Evolutionary conservation across 371 early-diverging fungal genomes (phyloP).

Genomic region (Mortierella sp.): DNA sequence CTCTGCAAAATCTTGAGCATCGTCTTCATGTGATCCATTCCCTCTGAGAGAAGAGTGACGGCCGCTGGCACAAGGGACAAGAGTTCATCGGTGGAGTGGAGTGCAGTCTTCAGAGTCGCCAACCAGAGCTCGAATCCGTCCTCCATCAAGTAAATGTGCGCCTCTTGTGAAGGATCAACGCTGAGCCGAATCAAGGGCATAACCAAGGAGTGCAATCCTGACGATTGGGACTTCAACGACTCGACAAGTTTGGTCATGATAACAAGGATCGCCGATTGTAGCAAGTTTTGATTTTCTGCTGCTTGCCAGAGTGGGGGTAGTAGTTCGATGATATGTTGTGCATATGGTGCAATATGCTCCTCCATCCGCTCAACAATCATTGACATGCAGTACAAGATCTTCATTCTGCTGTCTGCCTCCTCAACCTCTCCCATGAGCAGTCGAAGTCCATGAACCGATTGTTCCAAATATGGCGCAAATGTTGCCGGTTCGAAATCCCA

Average conservation of each 20-base stretch:
- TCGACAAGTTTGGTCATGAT: constrained; percentile 80
- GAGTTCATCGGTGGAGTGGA: constrained; percentile 62
- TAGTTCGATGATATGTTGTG: constrained; percentile 74
- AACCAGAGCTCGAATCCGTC: constrained; percentile 92
- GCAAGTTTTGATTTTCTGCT: constrained; percentile 76
- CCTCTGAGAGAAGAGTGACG: constrained; percentile 74
- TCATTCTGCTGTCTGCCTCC: constrained; percentile 83
- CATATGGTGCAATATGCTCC: constrained; percentile 77
- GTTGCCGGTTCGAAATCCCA: constrained; percentile 86
- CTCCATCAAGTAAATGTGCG: constrained; percentile 86
- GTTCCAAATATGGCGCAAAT: constrained; percentile 78
- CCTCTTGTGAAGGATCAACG: constrained; percentile 74
- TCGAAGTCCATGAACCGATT: constrained; percentile 66
- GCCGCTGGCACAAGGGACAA: constrained; percentile 71
- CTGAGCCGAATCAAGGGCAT: constrained; percentile 81
- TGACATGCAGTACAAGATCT: constrained; percentile 77
- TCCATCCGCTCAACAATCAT: constrained; percentile 84
- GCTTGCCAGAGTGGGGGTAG: constrained; percentile 86
- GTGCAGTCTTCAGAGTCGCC: constrained; percentile 75
- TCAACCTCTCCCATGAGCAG: constrained; percentile 72
- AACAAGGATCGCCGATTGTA: constrained; percentile 81
- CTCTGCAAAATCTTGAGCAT: constrained; percentile 83
- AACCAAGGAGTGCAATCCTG: constrained; percentile 76
- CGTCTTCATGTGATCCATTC: constrained; percentile 78
- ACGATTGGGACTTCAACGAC: constrained; percentile 77